phyloP scores from a whole-genome alignment of 2,329 filamentous ascomycete species.

The Fusarium sp. region DNA sequence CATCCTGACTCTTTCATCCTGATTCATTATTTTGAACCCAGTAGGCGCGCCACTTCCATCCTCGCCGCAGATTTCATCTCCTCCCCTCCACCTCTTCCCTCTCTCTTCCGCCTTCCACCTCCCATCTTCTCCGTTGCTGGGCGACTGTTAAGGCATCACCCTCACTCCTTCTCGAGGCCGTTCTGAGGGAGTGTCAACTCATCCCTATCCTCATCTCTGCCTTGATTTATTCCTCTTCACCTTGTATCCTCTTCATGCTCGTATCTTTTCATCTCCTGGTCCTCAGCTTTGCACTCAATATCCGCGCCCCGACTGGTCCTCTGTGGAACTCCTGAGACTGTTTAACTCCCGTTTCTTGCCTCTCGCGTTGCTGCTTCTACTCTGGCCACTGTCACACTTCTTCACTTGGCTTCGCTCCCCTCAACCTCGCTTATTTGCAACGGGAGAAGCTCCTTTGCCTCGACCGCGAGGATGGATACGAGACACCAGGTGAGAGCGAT shows the following conservation, averaged over 20 bases:
- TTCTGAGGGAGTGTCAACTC: neutral
- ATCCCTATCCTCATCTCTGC: neutral
- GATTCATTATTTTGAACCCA: neutral
- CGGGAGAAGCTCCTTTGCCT: neutral
- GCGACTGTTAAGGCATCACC: neutral
- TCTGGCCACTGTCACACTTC: too few relatives aligned
- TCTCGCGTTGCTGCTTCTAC: too few relatives aligned
- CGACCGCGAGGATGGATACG: constrained; percentile 4
- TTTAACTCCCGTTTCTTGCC: too few relatives aligned
- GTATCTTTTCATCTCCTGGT: neutral
- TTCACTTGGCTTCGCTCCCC: neutral
- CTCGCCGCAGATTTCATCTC: neutral
- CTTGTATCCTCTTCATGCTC: neutral
- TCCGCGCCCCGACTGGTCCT: too few relatives aligned
- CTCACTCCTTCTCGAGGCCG: neutral
- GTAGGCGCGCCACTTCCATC: neutral
- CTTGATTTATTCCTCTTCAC: neutral
- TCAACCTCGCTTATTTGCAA: neutral
- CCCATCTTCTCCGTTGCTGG: neutral
- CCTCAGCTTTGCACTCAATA: too few relatives aligned
- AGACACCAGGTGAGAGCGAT: constrained; percentile 6
- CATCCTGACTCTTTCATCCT: neutral
- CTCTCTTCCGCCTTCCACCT: neutral
- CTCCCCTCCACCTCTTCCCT: neutral
- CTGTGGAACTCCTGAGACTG: too few relatives aligned